Percentiles rank a stretch among this genome's conserved stretches.
Evolutionary conservation across 257 asterid species (phyloP).

Genomic region (Schizonepeta tenuifolia): DNA sequence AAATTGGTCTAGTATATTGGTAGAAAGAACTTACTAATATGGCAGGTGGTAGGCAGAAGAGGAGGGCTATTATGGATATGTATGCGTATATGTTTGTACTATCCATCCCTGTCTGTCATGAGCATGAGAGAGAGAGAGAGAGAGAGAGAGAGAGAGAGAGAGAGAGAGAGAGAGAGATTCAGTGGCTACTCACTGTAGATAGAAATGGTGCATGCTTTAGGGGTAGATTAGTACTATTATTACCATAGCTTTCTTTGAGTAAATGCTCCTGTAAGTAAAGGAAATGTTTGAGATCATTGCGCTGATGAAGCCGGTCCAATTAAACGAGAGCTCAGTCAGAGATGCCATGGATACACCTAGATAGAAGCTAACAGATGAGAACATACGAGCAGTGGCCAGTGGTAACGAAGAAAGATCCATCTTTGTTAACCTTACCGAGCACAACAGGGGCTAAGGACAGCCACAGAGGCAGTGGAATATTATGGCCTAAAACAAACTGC

Average conservation of each 20-base stretch:
- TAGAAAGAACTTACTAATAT: constrained; percentile 46
- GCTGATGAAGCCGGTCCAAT: constrained; percentile 66
- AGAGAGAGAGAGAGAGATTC: background rate
- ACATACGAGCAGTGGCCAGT: background rate
- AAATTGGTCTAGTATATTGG: background rate
- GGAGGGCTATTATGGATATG: constrained; percentile 65
- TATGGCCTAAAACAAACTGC: constrained; percentile 62
- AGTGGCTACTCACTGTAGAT: background rate
- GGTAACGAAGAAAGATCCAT: background rate
- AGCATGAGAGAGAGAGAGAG: background rate
- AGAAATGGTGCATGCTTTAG: background rate
- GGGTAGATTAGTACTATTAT: background rate
- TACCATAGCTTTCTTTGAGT: constrained; percentile 76
- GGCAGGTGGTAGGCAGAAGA: constrained; percentile 69
- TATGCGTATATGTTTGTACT: constrained; percentile 68
- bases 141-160: background rate
- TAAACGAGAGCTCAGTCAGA: constrained; percentile 63
- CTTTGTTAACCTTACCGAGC: constrained; percentile 40
- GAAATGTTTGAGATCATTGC: constrained; percentile 70
- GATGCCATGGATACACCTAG: constrained; percentile 72
- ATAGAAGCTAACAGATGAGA: background rate
- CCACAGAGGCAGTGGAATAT: constrained; percentile 60
- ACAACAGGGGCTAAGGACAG: constrained; percentile 65
- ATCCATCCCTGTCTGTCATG: constrained; percentile 68
- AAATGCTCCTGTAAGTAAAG: constrained; percentile 67